Percentiles rank a stretch among this genome's conserved stretches.
Evolutionary conservation across 2,329 filamentous ascomycete species (phyloP).

Genomic region (Sarocladiaceae sp.): DNA sequence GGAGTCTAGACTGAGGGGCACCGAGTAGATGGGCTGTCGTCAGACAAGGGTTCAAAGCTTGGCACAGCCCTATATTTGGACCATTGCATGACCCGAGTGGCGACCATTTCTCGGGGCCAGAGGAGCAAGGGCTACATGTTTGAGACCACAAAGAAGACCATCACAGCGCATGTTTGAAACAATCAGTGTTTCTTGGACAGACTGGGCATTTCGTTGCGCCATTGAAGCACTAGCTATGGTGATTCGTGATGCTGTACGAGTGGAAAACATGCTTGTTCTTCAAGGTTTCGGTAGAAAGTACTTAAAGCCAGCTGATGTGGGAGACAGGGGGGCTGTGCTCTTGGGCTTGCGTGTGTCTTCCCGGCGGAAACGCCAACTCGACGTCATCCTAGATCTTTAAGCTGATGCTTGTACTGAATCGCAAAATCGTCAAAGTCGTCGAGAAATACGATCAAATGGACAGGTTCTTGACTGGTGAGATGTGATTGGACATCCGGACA

Average conservation of each 20-base stretch:
- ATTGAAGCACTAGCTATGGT: neutral
- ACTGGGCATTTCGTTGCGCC: neutral
- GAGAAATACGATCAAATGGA: too few species aligned
- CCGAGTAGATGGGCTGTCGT: neutral
- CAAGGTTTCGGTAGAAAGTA: neutral
- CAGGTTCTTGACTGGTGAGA: too few species aligned
- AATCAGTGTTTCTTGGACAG: neutral
- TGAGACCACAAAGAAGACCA: neutral
- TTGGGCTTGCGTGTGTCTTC: neutral
- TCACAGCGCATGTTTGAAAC: neutral
- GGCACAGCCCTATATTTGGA: conserved; percentile 8
- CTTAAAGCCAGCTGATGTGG: neutral
- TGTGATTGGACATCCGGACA: too few species aligned
- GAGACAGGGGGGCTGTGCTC: neutral
- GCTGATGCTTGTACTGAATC: too few species aligned
- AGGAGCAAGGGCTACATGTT: neutral
- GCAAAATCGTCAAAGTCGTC: too few species aligned
- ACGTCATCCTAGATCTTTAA: neutral
- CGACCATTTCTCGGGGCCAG: neutral
- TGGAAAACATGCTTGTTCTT: neutral
- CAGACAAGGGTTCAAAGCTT: conserved; percentile 4
- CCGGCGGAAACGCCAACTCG: neutral
- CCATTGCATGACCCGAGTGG: neutral
- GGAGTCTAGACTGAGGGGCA: neutral
- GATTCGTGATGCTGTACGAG: too few species aligned